These are phyloP conservation scores for Tremellales sp. DNA, from an alignment of 1,284 basidiomycete genomes.

Conservation along the genomic window DNA sequence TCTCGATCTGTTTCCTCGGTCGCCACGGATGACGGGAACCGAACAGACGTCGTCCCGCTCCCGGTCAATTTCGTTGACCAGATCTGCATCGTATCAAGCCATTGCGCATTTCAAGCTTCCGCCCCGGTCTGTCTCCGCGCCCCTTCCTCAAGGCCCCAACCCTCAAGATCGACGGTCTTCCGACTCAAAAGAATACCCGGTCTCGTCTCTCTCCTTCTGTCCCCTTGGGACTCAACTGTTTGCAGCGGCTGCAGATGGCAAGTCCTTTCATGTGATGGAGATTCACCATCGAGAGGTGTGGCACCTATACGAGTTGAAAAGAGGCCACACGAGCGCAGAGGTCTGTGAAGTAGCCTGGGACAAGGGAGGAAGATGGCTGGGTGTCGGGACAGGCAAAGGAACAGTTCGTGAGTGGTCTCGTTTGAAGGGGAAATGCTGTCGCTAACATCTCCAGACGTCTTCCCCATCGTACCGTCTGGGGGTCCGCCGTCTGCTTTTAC, in stretches of 20 bases:
- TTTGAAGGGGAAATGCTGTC: neutral
- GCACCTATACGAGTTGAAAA: conserved; percentile 65
- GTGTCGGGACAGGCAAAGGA: conserved; percentile 56
- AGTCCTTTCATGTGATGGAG: conserved; percentile 58
- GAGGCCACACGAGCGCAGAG: conserved; percentile 66
- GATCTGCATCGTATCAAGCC: conserved; percentile 15
- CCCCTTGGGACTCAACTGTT: conserved; percentile 59
- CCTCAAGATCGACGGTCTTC: neutral
- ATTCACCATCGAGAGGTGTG: conserved; percentile 51
- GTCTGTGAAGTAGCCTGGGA: conserved; percentile 58
- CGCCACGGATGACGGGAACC: neutral
- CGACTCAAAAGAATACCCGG: conserved; percentile 45
- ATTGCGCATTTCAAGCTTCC: conserved; percentile 44
- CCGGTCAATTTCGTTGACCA: neutral
- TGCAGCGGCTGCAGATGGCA: conserved; percentile 60
- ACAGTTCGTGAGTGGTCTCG: conserved; percentile 47
- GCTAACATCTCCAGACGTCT: conserved; percentile 57
- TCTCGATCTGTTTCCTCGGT: conserved; percentile 30
- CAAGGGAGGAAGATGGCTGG: conserved; percentile 65
- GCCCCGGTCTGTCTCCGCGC: conserved; percentile 7
- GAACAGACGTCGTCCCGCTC: neutral
- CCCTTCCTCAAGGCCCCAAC: neutral
- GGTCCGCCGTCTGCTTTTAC: conserved; percentile 63
- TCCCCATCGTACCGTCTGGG: conserved; percentile 70
- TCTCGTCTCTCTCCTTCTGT: conserved; percentile 59